Evolutionary conservation across 2,329 filamentous ascomycete species (phyloP).

Genomic region (Xylariaceae sp.): DNA sequence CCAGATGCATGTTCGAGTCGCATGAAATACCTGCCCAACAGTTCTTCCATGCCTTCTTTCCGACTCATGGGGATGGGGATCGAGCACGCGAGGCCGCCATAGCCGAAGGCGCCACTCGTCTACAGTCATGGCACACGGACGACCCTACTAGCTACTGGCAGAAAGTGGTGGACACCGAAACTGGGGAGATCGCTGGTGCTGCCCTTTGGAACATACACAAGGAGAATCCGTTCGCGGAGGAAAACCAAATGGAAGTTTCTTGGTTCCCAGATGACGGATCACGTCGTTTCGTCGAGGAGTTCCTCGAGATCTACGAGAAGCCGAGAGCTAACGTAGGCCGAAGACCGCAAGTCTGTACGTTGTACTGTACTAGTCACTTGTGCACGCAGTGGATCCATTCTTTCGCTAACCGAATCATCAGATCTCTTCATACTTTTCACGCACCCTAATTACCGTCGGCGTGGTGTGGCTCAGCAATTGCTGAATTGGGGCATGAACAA

Average conservation of each 20-base stretch:
- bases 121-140: neutral
- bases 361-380: neutral
- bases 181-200: constrained; percentile 3
- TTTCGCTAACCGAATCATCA: neutral
- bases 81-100: constrained; percentile 17
- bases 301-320: constrained; percentile 1
- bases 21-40: constrained; percentile 21
- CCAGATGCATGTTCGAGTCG: constrained; percentile 18
- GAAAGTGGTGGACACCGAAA: constrained; percentile 6
- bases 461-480: constrained; percentile 16
- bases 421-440: constrained; percentile 22
- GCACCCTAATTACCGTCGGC: constrained; percentile 17
- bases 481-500: constrained; percentile 22
- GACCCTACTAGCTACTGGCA: constrained; percentile 6
- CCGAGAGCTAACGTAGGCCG: constrained; percentile 13
- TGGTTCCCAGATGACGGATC: constrained; percentile 28
- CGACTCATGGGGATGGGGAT: constrained; percentile 14
- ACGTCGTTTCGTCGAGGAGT: constrained; percentile 16
- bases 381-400: neutral
- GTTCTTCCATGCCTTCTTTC: constrained; percentile 22
- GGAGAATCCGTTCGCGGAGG: constrained; percentile 23
- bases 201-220: constrained; percentile 16
- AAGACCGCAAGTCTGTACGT: constrained; percentile 20
- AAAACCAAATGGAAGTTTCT: constrained; percentile 13
- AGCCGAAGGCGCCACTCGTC: constrained; percentile 9